A percentile compares a stretch with the other conserved stretches of the same genome.
These are phyloP conservation scores for Akanthomyces lecanii DNA, from an alignment of 2,329 filamentous ascomycete genomes.

Conservation along the genomic window DNA sequence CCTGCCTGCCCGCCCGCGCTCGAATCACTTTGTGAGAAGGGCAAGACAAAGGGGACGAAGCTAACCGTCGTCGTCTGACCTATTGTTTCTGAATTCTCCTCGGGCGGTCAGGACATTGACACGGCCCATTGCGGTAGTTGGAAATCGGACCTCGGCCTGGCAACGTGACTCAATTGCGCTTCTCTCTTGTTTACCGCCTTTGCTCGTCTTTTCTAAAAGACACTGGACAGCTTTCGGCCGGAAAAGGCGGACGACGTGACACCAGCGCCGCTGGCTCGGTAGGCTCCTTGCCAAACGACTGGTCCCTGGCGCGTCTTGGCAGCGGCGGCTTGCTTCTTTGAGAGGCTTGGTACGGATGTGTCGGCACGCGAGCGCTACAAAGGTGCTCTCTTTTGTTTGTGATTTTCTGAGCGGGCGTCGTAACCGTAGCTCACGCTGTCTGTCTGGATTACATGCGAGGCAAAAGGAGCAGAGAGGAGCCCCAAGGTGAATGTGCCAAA, in stretches of 20 bases:
- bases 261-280: not conserved
- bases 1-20: no score
- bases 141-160: no score
- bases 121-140: no score
- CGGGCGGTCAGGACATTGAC: no score
- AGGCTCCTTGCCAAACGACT: not conserved
- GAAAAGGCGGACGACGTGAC: not conserved
- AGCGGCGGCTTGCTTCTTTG: not conserved
- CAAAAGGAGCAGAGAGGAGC: not conserved
- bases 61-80: no score
- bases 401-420: not conserved
- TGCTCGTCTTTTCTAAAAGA: no score
- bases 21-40: no score
- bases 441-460: not conserved
- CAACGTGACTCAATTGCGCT: no score
- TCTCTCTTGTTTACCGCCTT: no score
- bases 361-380: not conserved
- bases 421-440: not conserved
- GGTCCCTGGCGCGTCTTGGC: conserved; percentile 10
- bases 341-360: conserved; percentile 3
- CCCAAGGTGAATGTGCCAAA: no score
- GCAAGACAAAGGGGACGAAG: not conserved
- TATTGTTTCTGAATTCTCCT: no score
- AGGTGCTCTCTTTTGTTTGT: not conserved
- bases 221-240: not conserved